These are phyloP conservation scores for Pavlovales sp. DNA, from an alignment of 208 protist species.

Conservation along the genomic window DNA sequence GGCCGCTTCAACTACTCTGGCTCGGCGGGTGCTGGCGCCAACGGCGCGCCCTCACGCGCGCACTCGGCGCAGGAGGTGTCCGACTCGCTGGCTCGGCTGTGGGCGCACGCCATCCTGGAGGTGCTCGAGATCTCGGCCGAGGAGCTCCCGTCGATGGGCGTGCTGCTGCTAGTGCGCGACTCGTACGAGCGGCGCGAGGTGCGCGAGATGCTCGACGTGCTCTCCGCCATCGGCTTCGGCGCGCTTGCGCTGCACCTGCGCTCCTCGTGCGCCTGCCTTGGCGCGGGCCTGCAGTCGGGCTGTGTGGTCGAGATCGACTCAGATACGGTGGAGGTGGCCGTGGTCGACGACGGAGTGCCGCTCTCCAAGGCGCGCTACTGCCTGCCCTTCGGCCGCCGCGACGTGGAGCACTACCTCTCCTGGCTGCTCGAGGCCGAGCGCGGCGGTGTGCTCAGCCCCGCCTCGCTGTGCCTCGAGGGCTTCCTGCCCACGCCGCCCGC, in stretches of 20 bases:
- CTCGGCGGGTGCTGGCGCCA: not conserved
- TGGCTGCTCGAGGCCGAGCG: not conserved
- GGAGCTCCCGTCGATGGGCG: not conserved
- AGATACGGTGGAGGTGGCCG: not conserved
- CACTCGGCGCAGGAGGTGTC: not conserved
- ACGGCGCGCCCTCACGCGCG: too few species aligned
- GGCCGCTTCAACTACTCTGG: not conserved
- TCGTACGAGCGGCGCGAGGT: not conserved
- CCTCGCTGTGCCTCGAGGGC: not conserved
- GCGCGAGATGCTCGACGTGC: not conserved
- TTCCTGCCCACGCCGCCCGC: not conserved
- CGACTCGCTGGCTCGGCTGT: not conserved
- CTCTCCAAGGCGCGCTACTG: not conserved
- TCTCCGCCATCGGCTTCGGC: not conserved
- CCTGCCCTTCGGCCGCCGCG: not conserved
- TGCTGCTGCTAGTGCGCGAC: not conserved
- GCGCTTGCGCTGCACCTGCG: not conserved
- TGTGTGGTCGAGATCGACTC: not conserved
- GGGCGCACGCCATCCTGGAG: not conserved
- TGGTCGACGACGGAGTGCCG: not conserved
- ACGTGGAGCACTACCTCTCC: not conserved
- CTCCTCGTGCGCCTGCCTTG: not conserved
- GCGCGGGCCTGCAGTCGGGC: not conserved
- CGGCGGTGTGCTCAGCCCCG: too few species aligned
- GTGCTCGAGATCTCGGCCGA: not conserved